Evolutionary conservation across 2,329 filamentous ascomycete genomes (phyloP).

Genomic region (Dothistroma septosporum): DNA sequence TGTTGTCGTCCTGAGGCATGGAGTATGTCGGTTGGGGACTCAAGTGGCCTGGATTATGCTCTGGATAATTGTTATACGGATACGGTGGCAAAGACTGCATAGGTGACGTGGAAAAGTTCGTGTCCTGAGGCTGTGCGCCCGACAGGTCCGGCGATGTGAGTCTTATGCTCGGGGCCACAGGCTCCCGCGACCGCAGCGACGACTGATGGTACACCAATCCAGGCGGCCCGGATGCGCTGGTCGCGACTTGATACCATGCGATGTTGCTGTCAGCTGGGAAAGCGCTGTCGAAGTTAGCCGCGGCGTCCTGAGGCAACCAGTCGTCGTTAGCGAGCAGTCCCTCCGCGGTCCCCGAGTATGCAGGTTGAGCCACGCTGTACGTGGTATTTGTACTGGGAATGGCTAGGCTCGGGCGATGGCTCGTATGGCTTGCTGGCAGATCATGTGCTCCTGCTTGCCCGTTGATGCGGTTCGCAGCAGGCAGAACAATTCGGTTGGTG

Average conservation of each 20-base stretch:
- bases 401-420: slow-evolving; percentile 4
- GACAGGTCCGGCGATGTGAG: slow-evolving; percentile 18
- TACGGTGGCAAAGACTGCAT: slow-evolving; percentile 19
- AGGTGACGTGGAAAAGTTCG: slow-evolving; percentile 17
- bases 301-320: slow-evolving; percentile 19
- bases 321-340: background rate
- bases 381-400: slow-evolving; percentile 7
- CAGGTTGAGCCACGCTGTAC: slow-evolving; percentile 3
- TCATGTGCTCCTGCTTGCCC: slow-evolving; percentile 1
- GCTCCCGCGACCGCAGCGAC: slow-evolving; percentile 15
- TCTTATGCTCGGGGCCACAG: slow-evolving; percentile 23
- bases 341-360: slow-evolving; percentile 3
- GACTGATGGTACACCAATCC: background rate
- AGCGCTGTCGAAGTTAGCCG: slow-evolving; percentile 8
- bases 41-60: slow-evolving; percentile 5
- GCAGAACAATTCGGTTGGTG: background rate
- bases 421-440: background rate
- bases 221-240: slow-evolving; percentile 6
- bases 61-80: slow-evolving; percentile 12
- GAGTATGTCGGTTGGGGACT: slow-evolving; percentile 8
- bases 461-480: background rate
- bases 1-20: slow-evolving; percentile 20
- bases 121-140: slow-evolving; percentile 26
- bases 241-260: background rate
- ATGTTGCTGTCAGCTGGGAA: slow-evolving; percentile 9